Evolutionary conservation across 2,329 filamentous ascomycete genomes (phyloP), one percentile per base, ranked within the genome.

Genomic region (Hymenoscyphus repandus): DNA sequence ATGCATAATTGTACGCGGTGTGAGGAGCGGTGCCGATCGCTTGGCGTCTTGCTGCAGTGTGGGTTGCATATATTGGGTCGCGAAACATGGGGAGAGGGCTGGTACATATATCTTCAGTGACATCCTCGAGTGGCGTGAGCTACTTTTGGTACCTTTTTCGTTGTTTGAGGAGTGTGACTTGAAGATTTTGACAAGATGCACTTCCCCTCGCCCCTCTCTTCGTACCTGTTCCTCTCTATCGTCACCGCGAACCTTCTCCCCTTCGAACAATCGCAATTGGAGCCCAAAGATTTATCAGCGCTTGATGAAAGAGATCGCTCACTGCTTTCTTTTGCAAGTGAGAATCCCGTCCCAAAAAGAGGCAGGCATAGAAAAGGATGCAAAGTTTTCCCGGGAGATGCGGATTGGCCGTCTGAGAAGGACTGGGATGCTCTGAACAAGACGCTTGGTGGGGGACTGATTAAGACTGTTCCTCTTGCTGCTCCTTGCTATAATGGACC

Each of bases 381-480:
- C 17, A 30, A 31, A 18, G 18, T 32, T 18, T 37, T 40, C 17
- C 34, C 15, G 2, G 45, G 33, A 5, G 22, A 10, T 30, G 18
- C 22, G 1, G 17, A 13, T 33, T 31, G 18, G 7, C 5, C 2
- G 3, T 18, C 13, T 31, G 20, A 27, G 20, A 22, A 22, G 34
- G 5, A n/a, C 17, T 44, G 27, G 13, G 10, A 40, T 20, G 18
- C 10, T 20, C 17, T 40, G 4, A 40, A 40, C 15, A 18, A 7
- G 18, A 40, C 38, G 22, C 62, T 71, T 15, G 64, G 62, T 9
- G 73, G 73, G 11, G 63, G 64, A 30, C 67, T 79, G 36, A 63
- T 77, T 49, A 67, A 64, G 37, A 69, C 75, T 22, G 45, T 65
- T 50, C 71, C 76, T 53, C 67, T 70, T 13, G 74, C 70, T 56